Base-by-base conservation (phyloP, 106 monocot genomes). In the Platanthera guangdongensis region DNA sequence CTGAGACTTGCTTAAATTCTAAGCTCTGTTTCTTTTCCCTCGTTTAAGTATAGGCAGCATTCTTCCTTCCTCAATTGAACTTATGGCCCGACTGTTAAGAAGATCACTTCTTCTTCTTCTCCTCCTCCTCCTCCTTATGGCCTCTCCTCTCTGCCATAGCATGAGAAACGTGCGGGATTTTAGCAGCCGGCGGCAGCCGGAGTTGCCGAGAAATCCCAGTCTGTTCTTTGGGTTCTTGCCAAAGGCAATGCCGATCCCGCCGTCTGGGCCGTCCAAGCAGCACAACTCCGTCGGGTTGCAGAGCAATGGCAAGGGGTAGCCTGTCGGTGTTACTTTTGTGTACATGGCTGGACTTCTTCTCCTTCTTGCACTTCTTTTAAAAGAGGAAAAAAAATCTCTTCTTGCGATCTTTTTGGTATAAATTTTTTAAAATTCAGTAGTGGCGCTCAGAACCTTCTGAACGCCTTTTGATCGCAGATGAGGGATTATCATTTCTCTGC, bases 241-340 rank as follows among this genome's bases (percentile, higher is more conserved):
- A 28, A 73, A 50, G 19, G 74, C 73, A 59, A 74, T 80, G 79
- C 79, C 74, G 22, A 39, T 80, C 21, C 79, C 79, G n/a, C 79
- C 79, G 30, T 80, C 79, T 9, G 79, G 73, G 0, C 79, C 79
- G 4, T 80, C 79, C 9, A 73, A 71, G 73, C 72, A 80, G 73
- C 79, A 80, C 64, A 80, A 80, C 49, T 73, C 79, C 16, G 2
- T 80, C 2, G 73, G 79, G 0, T 51, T 51, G 22, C 28, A 80
- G 72, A 51, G 21, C 1, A 72, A 13, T 12, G 46, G 45, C 10
- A 50, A n/a, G 21, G 72, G 72, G 14, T 72, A 72, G 51, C 16
- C 30, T 10, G 65, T 4, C 32, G 59, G 2, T 60, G 6, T 1
- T 60, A 60, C 59, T 22, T 39, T 39, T 60, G 59, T 60, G 59